Evolutionary conservation across 139 green algal species (phyloP), one percentile per base, ranked within the genome.

Genomic region (Auxenochlorella pyrenoidosa): DNA sequence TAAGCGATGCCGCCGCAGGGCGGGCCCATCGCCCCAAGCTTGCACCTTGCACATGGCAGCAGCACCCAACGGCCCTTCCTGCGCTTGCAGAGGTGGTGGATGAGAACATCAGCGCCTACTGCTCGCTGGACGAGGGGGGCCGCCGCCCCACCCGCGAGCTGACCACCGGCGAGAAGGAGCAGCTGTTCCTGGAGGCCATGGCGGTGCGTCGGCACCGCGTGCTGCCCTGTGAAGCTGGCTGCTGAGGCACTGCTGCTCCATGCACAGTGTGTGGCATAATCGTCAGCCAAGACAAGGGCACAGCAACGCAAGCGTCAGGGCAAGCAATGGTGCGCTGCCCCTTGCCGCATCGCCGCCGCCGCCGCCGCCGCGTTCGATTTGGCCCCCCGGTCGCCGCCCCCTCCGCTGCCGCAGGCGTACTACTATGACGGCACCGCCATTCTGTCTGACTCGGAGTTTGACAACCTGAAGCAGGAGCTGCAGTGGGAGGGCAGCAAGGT

Each of bases 381-480:
- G n/a, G n/a, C 8, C 79, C 19, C 13, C 59, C 13, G 30, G 36
- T 28, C 6, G 18, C 1, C n/a, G 12, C 34, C 36, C 21, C 54
- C 54, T 75, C 22, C 12, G 43, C 80, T 5, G 13, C 36, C 73
- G 70, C 86, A 93, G 88, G 86, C 91, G 0, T 97, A 92, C 86
- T 96, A 97, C 89, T 95, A 92, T 34, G 95, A 94, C 32, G 92
- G 94, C 81, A 92, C 94, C 90, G 91, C 96, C 15, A 92, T 82
- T 4, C 92, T 98, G 87, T 90, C 85, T 0, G 94, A 98, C 75
- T 93, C 95, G 58, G 96, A 98, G 91, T 98, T 97, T 84, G 89
- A 95, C n/a, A 89, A 94, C 28, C 90, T 98, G 60, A 98, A 98
- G 90, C 93, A 98, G 43, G 95, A 98, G 90, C 92, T 98, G n/a